Percentiles rank a stretch among this genome's conserved stretches.
Evolutionary conservation across 2,329 filamentous ascomycete species (phyloP).

Genomic region (Neodidymelliopsis sp.): DNA sequence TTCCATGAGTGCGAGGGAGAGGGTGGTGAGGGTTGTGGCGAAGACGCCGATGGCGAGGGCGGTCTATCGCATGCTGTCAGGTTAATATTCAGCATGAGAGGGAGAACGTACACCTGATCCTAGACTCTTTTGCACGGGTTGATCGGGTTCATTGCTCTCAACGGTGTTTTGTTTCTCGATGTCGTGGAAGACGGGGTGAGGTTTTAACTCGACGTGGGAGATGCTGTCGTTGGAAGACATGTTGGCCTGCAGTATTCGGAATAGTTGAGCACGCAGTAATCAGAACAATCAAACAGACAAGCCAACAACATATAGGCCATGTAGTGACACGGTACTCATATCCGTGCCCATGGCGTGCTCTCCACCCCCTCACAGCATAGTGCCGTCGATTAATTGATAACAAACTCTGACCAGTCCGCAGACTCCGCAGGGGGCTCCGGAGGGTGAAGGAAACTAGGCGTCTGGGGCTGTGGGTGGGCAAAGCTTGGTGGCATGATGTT

Average conservation of each 20-base stretch:
- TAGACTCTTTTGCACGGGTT: slow-evolving; percentile 16
- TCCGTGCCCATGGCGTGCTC: slow-evolving; percentile 3
- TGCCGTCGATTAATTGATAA: too few species aligned
- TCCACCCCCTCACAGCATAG: too few species aligned
- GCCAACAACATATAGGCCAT: neutral
- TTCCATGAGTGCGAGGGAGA: slow-evolving; percentile 64
- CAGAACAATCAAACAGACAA: neutral
- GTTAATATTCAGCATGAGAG: too few species aligned
- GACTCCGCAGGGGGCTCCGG: too few species aligned
- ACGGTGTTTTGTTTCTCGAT: slow-evolving; percentile 26
- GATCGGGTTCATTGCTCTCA: neutral
- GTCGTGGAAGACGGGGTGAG: slow-evolving; percentile 11
- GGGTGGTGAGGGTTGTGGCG: slow-evolving; percentile 61
- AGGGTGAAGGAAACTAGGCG: too few species aligned
- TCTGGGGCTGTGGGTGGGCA: too few species aligned
- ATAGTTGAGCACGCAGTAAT: too few species aligned
- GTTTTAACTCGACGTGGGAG: slow-evolving; percentile 16
- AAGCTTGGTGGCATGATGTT: too few species aligned
- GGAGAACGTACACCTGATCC: slow-evolving; percentile 27
- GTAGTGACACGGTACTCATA: neutral
- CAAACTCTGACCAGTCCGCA: too few species aligned
- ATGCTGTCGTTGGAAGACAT: slow-evolving; percentile 19
- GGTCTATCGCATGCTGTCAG: too few species aligned
- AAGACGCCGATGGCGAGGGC: slow-evolving; percentile 62
- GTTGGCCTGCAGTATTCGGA: too few species aligned